Conservation (phyloP, 352 stramenopile species). For the Saprolegnia diclina region DNA sequence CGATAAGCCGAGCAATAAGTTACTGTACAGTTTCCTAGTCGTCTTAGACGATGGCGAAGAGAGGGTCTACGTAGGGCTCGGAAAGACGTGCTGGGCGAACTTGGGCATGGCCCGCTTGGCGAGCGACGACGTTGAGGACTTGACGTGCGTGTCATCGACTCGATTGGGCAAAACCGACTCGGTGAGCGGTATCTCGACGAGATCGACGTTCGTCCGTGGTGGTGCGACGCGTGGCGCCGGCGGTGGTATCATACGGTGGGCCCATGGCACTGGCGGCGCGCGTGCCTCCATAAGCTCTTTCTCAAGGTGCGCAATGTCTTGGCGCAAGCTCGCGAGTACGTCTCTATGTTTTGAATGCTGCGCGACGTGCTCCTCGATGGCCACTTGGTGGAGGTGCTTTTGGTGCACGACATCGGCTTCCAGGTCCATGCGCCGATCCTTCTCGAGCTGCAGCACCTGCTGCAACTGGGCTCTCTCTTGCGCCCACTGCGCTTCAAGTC, state of each 20-base stretch:
- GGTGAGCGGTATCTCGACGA: not conserved
- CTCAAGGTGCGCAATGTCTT: constrained; percentile 1
- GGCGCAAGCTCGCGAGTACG: not conserved
- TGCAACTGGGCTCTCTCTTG: not conserved
- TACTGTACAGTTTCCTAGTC: not conserved
- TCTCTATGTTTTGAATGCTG: not conserved
- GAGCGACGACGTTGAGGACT: not conserved
- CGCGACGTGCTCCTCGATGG: not conserved
- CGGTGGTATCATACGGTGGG: not conserved
- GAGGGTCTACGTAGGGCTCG: not conserved
- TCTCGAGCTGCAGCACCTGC: not conserved
- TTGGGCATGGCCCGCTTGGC: too few relatives aligned
- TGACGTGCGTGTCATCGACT: not conserved
- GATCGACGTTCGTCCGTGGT: not conserved
- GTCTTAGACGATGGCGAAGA: not conserved
- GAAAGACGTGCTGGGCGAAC: not conserved
- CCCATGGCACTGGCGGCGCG: not conserved
- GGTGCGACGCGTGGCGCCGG: not conserved
- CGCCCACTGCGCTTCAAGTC: not conserved
- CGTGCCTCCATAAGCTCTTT: not conserved
- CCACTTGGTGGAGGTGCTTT: not conserved
- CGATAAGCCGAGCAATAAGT: not conserved
- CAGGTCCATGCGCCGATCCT: not conserved
- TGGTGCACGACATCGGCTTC: not conserved
- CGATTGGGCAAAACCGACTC: not conserved